phyloP scores from a whole-genome alignment of 1,284 basidiomycete species.

The Tylopilus orsonianus region DNA sequence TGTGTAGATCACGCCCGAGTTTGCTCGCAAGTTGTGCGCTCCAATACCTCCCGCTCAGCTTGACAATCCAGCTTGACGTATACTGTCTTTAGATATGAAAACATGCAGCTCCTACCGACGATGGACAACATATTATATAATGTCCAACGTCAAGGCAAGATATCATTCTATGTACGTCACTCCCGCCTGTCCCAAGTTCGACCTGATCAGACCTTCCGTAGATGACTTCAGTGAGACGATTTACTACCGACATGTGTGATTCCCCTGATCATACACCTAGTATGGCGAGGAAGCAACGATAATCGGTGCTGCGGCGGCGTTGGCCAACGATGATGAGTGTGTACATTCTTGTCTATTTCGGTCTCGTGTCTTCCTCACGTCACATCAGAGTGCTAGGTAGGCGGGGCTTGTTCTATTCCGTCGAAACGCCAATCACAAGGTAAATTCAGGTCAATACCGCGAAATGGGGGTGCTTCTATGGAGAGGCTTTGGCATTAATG shows the following conservation, averaged over 20 bases:
- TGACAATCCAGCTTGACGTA: background rate
- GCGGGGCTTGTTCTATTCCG: slow-evolving; percentile 11
- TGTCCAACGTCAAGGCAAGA: slow-evolving; percentile 90
- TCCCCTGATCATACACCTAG: slow-evolving; percentile 38
- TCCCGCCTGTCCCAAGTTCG: slow-evolving; percentile 10
- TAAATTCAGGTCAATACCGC: slow-evolving; percentile 72
- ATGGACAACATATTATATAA: slow-evolving; percentile 90
- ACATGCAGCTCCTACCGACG: slow-evolving; percentile 82
- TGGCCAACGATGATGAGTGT: slow-evolving; percentile 85
- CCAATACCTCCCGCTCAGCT: background rate
- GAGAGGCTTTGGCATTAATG: slow-evolving; percentile 75
- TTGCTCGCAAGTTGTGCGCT: slow-evolving; percentile 70
- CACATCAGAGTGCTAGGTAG: slow-evolving; percentile 59
- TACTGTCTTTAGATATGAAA: slow-evolving; percentile 56
- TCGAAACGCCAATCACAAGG: background rate
- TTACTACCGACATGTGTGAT: background rate
- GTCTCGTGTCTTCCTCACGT: slow-evolving; percentile 11
- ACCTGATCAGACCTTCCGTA: slow-evolving; percentile 30
- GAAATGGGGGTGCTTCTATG: slow-evolving; percentile 90
- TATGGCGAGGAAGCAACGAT: slow-evolving; percentile 92
- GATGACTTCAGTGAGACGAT: slow-evolving; percentile 71
- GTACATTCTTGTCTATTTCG: slow-evolving; percentile 32
- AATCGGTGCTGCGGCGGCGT: slow-evolving; percentile 85
- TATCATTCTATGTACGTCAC: slow-evolving; percentile 83
- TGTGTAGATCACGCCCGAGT: slow-evolving; percentile 66